Percentiles rank a stretch among this genome's conserved stretches.
Evolutionary conservation across 495 filamentous ascomycete species (phyloP).

Genomic region (Penicillium roqueforti): DNA sequence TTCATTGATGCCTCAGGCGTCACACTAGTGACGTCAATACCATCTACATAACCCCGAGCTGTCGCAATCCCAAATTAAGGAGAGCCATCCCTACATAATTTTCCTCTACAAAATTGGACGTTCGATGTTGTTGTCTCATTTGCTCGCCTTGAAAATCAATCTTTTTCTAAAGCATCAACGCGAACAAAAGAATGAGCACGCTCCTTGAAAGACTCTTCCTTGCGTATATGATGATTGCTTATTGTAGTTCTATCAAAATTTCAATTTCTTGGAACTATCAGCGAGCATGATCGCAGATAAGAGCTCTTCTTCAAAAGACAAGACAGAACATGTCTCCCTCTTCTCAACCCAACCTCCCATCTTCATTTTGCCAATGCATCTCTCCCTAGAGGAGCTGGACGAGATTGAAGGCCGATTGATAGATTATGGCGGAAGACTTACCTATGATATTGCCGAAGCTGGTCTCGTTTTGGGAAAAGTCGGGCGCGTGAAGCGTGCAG

Average conservation of each 20-base stretch:
- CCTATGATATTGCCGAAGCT: constrained; percentile 69
- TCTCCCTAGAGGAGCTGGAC: constrained; percentile 57
- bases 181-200: background rate
- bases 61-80: background rate
- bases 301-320: constrained; percentile 3
- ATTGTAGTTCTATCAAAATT: background rate
- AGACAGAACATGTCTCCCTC: constrained; percentile 3
- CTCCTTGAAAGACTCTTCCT: background rate
- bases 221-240: background rate
- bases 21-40: background rate
- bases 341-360: constrained; percentile 52
- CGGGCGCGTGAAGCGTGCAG: constrained; percentile 61
- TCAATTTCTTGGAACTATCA: background rate
- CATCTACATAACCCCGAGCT: background rate
- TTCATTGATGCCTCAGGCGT: background rate
- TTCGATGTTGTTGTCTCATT: background rate
- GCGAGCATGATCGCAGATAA: background rate
- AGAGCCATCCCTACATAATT: too few species aligned
- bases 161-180: background rate
- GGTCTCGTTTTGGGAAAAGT: constrained; percentile 70
- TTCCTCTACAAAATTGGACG: background rate
- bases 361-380: constrained; percentile 69
- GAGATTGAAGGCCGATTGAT: constrained; percentile 60
- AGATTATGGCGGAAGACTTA: constrained; percentile 52
- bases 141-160: background rate